Evolutionary conservation across 371 early-diverging fungal species (phyloP), one percentile per base, ranked within the genome.

Genomic region (Parasitella parasitica): DNA sequence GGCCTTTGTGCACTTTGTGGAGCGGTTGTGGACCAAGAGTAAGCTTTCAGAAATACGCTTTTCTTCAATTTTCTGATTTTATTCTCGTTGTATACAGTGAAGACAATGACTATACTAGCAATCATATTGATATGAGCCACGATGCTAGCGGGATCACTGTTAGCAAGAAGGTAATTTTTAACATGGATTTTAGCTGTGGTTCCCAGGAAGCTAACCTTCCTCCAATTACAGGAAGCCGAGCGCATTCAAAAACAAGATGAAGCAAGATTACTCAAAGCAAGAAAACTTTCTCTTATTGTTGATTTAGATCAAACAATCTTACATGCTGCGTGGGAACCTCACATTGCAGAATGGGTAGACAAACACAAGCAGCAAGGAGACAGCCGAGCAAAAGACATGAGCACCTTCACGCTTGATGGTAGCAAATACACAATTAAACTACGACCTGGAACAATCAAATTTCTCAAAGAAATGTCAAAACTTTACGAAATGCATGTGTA

Each of bases 231-330:
- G 89, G 94, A 94, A 63, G 96, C 96, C 1, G 76, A 85, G 53
- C 69, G 89, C 2, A 59, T 96, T 16, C 96, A 94, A 49, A 68
- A 82, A 15, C 86, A 88, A 43, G 91, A 84, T 27, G 83, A 87
- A 16, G 59, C 81, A 6, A 73, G 92, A 49, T 77, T 99, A 50
- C 64, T 88, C 55, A 52, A 72, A 8, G 82, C 79, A 32, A 82
- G 84, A 36, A 95, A 91, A 64, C 85, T 99, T 18, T 92, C 96
- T 4, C 75, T 99, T 16, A 89, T 99, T 50, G 85, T 99, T 26
- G 99, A 99, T 82, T 83, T 99, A 35, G 99, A 99, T 74, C 99
- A 97, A 73, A 99, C 99, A 1, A 83, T 99, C 16, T 91, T 99
- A 24, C 99, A 99, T 62, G 97, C 99, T 3, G 90, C 94, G 5